Percentiles rank a stretch among this genome's conserved stretches.
phyloP scores from a whole-genome alignment of 192 early-diverging fungal species.

The Coemansia sp. region DNA sequence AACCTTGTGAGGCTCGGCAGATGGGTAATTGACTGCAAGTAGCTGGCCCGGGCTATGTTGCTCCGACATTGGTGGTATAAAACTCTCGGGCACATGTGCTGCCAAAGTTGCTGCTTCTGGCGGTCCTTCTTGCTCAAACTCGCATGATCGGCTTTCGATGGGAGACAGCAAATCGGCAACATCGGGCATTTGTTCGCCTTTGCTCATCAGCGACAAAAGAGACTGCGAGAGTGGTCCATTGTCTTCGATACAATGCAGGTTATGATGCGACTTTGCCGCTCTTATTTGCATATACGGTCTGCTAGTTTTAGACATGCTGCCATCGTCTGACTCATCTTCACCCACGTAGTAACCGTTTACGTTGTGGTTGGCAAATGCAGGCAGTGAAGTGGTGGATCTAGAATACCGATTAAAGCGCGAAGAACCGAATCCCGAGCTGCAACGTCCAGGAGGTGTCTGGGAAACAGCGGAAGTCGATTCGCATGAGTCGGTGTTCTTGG shows the following conservation, averaged over 20 bases:
- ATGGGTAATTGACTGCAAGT: background rate
- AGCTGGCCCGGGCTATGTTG: background rate
- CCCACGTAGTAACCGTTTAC: background rate
- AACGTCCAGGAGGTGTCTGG: background rate
- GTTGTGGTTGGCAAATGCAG: conserved; percentile 12
- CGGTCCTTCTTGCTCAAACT: conserved; percentile 16
- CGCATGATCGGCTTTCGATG: conserved; percentile 16
- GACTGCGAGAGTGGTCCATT: conserved; percentile 26
- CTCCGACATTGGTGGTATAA: background rate
- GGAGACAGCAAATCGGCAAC: conserved; percentile 32
- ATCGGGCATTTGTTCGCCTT: conserved; percentile 36
- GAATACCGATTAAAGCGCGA: conserved; percentile 23
- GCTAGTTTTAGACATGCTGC: background rate
- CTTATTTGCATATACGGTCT: conserved; percentile 3
- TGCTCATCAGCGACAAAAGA: conserved; percentile 32
- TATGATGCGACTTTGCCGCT: conserved; percentile 41
- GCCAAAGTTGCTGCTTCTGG: conserved; percentile 17
- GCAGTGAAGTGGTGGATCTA: conserved; percentile 44
- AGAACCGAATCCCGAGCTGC: background rate
- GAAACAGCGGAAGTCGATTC: background rate
- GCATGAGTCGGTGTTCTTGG: background rate
- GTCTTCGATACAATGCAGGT: conserved; percentile 20
- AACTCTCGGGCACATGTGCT: conserved; percentile 5
- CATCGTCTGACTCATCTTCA: background rate
- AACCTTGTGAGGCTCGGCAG: background rate